Evolutionary conservation across 2,329 filamentous ascomycete genomes (phyloP).

Genomic region (Cercospora sesami): DNA sequence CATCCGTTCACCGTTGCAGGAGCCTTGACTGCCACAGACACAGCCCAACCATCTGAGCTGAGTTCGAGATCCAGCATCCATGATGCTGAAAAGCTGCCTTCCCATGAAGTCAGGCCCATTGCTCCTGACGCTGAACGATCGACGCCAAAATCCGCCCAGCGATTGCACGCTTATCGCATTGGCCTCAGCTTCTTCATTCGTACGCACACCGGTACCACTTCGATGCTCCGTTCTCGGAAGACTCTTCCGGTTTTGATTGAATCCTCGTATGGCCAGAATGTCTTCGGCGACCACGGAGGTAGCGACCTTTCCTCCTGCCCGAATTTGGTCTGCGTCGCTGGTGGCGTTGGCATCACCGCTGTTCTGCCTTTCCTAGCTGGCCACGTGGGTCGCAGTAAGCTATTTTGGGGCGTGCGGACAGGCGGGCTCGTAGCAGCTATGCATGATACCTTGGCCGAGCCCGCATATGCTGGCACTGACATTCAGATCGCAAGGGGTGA

Average conservation of each 20-base stretch:
- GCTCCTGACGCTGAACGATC: background rate
- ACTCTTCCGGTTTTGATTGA: slow-evolving; percentile 40
- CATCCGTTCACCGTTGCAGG: slow-evolving; percentile 54
- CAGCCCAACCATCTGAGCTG: background rate
- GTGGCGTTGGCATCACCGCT: slow-evolving; percentile 53
- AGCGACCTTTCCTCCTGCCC: slow-evolving; percentile 2
- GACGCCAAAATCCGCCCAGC: background rate
- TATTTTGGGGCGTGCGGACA: slow-evolving; percentile 42
- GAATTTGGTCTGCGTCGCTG: slow-evolving; percentile 46
- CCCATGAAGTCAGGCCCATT: slow-evolving; percentile 3
- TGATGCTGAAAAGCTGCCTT: slow-evolving; percentile 5
- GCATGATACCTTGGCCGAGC: slow-evolving; percentile 2
- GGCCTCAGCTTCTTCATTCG: slow-evolving; percentile 43
- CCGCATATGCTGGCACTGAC: slow-evolving; percentile 40
- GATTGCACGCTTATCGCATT: background rate
- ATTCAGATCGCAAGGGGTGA: slow-evolving; percentile 40
- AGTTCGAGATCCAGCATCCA: background rate
- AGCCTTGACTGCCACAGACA: background rate
- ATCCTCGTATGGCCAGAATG: slow-evolving; percentile 40
- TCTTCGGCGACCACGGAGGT: slow-evolving; percentile 4
- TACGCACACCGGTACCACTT: slow-evolving; percentile 41
- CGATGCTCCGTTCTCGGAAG: slow-evolving; percentile 28
- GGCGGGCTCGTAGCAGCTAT: slow-evolving; percentile 33
- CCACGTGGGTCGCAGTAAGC: slow-evolving; percentile 40
- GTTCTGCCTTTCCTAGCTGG: slow-evolving; percentile 40